Evolutionary conservation across 441 rosid species (phyloP), one percentile per base, ranked within the genome.

Genomic region (Lepidium campestre): DNA sequence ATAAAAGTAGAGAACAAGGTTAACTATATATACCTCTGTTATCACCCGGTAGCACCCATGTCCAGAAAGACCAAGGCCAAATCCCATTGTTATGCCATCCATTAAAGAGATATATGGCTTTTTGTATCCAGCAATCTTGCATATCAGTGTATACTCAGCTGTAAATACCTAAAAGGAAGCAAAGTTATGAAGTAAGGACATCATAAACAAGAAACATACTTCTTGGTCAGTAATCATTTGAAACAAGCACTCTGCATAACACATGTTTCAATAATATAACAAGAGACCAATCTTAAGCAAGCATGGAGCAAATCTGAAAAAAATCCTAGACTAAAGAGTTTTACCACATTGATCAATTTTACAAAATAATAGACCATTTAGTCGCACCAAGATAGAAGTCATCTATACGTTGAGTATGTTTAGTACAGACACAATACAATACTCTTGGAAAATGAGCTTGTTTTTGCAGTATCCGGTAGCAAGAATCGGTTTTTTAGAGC

Each of bases 41-140:
- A 94, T 75, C 69, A 94, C 83, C 35, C 98, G 83, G 73, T 86
- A 91, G 74, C 80, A 79, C 22, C 97, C 97, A 67, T 94, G 97
- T 60, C 97, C 97, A 65, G 96, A 94, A 40, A 94, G 80, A 62
- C 99, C 97, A 79, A 94, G 60, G 59, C 99, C 97, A 79, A 88
- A 91, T 25, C 97, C 97, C 97, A 94, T 94, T 37, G 97, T 89
- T 57, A 91, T 68, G 58, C 99, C 97, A 79, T 94, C 96, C 96
- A 94, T 94, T 63, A 91, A 74, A 22, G 92, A 86, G 67, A 91
- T 77, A 65, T 89, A 91, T 29, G 97, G 97, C 72, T 93, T 93
- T 74, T 85, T 83, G 80, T 93, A 91, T 44, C 76, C 95, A 71
- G 90, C 76, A 74, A 91, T 91, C 78, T 87, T 91, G 85, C 99